Evolutionary conservation across 306 rosid species (phyloP).

Genomic region (Malus sylvestris): DNA sequence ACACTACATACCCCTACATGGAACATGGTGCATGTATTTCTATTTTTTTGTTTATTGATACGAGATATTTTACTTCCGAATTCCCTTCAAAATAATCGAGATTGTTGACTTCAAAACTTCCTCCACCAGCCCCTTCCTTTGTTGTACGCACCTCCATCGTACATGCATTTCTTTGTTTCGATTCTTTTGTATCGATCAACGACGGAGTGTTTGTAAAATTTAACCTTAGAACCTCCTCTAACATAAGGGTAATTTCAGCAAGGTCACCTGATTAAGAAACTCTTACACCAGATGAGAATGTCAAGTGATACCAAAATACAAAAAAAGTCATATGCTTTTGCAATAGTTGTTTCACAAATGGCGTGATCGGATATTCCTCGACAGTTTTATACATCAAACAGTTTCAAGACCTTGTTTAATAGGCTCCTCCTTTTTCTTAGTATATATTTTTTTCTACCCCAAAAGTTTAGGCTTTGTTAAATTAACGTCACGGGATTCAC

Average conservation of each 20-base stretch:
- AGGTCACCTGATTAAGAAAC: too few relatives aligned
- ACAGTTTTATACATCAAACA: background rate
- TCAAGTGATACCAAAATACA: background rate
- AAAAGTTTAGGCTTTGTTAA: background rate
- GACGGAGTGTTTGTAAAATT: background rate
- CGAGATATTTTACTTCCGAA: too few relatives aligned
- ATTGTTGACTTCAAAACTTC: too few relatives aligned
- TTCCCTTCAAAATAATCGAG: too few relatives aligned
- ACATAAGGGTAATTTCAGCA: background rate
- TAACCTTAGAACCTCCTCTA: too few relatives aligned
- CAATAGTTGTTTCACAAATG: too few relatives aligned
- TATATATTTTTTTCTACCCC: background rate
- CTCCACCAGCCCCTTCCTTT: too few relatives aligned
- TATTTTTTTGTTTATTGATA: too few relatives aligned
- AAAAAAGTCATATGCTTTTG: too few relatives aligned
- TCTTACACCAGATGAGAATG: background rate
- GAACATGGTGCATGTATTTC: background rate
- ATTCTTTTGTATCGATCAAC: background rate
- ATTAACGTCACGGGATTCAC: constrained; percentile 25
- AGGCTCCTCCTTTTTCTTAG: background rate
- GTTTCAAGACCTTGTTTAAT: too few relatives aligned
- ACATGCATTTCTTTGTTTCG: background rate
- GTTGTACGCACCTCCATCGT: too few relatives aligned
- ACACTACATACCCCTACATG: background rate
- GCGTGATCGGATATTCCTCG: fast-evolving